Conservation (phyloP, 352 stramenopile species). For the Thalassiosira hispida region DNA sequence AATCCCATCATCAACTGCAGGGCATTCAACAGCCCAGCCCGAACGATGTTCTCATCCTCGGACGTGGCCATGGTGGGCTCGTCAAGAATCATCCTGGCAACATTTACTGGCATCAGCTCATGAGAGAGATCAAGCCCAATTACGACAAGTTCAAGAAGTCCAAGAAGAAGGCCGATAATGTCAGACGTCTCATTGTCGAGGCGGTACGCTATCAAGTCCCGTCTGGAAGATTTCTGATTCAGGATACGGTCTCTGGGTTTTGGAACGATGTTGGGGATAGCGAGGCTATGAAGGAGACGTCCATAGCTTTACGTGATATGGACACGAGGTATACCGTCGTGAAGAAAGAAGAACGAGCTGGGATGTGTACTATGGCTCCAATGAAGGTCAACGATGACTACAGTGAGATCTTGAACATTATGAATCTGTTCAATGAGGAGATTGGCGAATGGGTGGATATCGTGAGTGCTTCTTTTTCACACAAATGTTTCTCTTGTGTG, state of each 20-base stretch:
- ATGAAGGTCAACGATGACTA: not conserved
- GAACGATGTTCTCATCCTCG: conserved; percentile 1
- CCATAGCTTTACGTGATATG: conserved; percentile 6
- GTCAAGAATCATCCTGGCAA: not conserved
- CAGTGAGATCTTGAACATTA: not conserved
- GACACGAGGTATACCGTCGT: not conserved
- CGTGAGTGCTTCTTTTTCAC: not conserved
- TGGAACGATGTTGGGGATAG: conserved; percentile 20
- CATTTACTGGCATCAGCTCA: not conserved
- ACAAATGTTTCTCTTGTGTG: too few species aligned
- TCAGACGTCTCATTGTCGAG: conserved; percentile 5
- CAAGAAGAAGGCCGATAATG: not conserved
- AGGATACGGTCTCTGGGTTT: not conserved
- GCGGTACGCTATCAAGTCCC: conserved; percentile 1
- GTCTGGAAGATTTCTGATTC: conserved; percentile 19
- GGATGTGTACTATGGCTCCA: not conserved
- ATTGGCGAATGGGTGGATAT: conserved; percentile 3
- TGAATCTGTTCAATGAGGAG: conserved; percentile 3
- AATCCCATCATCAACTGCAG: not conserved
- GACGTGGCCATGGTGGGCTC: not conserved
- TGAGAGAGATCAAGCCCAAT: not conserved
- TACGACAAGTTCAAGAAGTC: not conserved
- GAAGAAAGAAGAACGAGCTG: not conserved
- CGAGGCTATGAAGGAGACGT: conserved; percentile 15
- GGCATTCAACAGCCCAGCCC: not conserved